Percentiles rank a stretch among this genome's conserved stretches.
Evolutionary conservation across 202 grass and related monocot species (phyloP).

Genomic region (Panicum hallii): DNA sequence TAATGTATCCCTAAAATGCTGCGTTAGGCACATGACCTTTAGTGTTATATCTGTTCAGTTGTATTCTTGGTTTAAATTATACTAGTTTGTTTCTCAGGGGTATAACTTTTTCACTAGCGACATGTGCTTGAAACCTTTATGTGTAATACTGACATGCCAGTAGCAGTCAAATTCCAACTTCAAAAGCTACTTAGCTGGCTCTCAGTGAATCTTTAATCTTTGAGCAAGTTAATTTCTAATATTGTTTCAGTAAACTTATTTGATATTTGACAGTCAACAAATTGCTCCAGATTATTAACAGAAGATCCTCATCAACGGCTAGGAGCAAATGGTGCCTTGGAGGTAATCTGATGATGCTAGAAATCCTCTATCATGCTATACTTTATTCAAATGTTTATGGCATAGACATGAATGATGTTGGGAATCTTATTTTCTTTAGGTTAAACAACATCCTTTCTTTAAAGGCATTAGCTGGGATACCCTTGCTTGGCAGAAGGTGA

Average conservation of each 20-base stretch:
- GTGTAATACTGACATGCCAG: not conserved
- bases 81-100: not conserved
- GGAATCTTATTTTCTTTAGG: constrained; percentile 59
- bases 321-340: constrained; percentile 88
- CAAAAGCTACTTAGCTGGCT: too few species aligned
- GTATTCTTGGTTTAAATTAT: constrained; percentile 29
- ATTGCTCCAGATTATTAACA: constrained; percentile 80
- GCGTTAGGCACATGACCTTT: not conserved
- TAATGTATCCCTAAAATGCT: too few species aligned
- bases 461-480: constrained; percentile 98
- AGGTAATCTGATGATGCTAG: constrained; percentile 63
- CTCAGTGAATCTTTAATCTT: not conserved
- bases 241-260: constrained; percentile 31
- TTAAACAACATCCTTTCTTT: constrained; percentile 93
- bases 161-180: too few species aligned
- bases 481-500: constrained; percentile 93
- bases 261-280: not conserved
- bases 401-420: constrained; percentile 38
- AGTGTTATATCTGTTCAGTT: constrained; percentile 15
- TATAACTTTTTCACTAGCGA: constrained; percentile 21
- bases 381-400: constrained; percentile 33
- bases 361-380: constrained; percentile 36
- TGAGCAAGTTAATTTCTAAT: constrained; percentile 24
- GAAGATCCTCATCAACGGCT: constrained; percentile 96
- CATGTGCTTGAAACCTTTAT: constrained; percentile 16